Conservation (phyloP, 495 filamentous ascomycete species). For the Aspergillus ostianus region DNA sequence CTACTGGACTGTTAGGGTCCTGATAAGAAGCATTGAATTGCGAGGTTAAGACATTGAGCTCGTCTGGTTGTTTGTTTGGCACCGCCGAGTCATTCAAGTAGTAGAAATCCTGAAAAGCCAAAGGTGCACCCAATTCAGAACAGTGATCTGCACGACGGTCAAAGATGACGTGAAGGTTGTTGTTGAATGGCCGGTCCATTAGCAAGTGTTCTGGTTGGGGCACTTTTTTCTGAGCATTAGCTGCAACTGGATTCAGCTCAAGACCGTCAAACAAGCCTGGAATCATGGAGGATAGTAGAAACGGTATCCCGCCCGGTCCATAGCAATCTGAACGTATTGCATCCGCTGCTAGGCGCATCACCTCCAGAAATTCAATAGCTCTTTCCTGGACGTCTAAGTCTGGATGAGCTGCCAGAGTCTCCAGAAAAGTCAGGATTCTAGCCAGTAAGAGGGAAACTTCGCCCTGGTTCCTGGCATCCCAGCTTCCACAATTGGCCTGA, state of each 20-base stretch:
- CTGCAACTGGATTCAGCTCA: constrained; percentile 88
- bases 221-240: constrained; percentile 81
- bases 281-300: constrained; percentile 82
- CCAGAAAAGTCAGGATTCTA: constrained; percentile 76
- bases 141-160: constrained; percentile 10
- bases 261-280: constrained; percentile 80
- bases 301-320: constrained; percentile 62
- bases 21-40: constrained; percentile 59
- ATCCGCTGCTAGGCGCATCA: constrained; percentile 81
- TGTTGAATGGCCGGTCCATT: constrained; percentile 77
- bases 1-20: constrained; percentile 51
- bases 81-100: constrained; percentile 41
- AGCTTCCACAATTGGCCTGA: constrained; percentile 46
- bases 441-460: constrained; percentile 72
- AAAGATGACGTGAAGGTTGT: constrained; percentile 64
- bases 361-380: constrained; percentile 85
- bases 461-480: constrained; percentile 66
- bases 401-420: constrained; percentile 73
- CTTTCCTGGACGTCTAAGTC: constrained; percentile 95
- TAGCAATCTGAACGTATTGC: constrained; percentile 63
- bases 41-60: constrained; percentile 14
- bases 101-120: constrained; percentile 67
- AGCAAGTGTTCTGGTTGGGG: constrained; percentile 71
- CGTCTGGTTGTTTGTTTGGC: constrained; percentile 33
- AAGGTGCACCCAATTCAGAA: constrained; percentile 5